Evolutionary conservation across 2,329 filamentous ascomycete genomes (phyloP).

Genomic region (Aspergillus pseudoviridinutans): DNA sequence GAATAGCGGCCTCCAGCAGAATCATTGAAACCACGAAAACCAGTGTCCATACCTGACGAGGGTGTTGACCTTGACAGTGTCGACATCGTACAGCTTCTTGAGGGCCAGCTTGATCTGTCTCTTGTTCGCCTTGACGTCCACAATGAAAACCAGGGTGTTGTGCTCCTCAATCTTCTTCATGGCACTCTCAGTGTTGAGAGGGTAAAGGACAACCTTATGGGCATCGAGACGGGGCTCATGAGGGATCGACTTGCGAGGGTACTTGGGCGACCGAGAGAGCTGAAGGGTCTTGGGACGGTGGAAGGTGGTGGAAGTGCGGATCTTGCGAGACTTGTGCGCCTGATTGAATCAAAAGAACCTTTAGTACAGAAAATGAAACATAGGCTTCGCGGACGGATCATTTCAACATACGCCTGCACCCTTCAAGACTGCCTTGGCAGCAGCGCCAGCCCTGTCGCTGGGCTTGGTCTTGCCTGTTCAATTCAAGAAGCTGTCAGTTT

Average conservation of each 20-base stretch:
- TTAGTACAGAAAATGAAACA: constrained; percentile 8
- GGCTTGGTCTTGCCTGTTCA: constrained; percentile 54
- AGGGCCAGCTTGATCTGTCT: constrained; percentile 96
- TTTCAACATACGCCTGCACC: constrained; percentile 82
- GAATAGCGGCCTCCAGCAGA: not conserved
- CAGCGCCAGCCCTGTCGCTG: constrained; percentile 74
- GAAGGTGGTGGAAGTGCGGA: constrained; percentile 90
- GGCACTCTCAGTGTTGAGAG: constrained; percentile 98
- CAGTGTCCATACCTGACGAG: constrained; percentile 72
- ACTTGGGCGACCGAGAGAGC: constrained; percentile 87
- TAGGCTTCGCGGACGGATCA: not conserved
- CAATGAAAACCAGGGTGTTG: constrained; percentile 98
- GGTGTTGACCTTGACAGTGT: constrained; percentile 98
- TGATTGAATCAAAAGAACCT: constrained; percentile 31
- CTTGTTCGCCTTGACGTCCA: constrained; percentile 98
- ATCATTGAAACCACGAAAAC: not conserved
- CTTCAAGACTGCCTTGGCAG: constrained; percentile 93
- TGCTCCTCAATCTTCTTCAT: constrained; percentile 99
- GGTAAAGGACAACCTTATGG: constrained; percentile 97
- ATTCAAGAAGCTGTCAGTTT: constrained; percentile 12
- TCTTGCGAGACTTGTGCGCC: constrained; percentile 88
- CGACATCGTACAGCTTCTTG: constrained; percentile 99
- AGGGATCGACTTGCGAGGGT: constrained; percentile 91
- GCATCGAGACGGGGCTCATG: constrained; percentile 89
- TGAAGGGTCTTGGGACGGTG: constrained; percentile 95